Base-by-base conservation (phyloP, 2,329 filamentous ascomycete genomes). In the Neonectria faginata region DNA sequence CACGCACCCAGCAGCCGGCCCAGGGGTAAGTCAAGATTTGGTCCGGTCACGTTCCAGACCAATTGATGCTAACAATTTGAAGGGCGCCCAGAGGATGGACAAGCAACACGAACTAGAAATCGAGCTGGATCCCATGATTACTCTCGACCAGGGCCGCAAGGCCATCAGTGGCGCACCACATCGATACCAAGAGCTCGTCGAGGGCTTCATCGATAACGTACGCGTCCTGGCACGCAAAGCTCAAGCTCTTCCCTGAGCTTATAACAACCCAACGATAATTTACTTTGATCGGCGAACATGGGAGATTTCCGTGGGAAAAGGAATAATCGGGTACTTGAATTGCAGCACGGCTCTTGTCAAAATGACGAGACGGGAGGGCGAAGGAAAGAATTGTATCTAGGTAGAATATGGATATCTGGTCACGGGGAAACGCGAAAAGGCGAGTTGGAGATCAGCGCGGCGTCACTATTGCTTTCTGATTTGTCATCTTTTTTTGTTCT, bases 71-170 rank as follows among this genome's bases (percentile, higher is more conserved):
- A 56, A 70, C 57, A 1, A 9, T 8, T 9, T 16, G 5, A 72
- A 84, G 77, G 80, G 79, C 31, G 71, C 78, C 22, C 76, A 79
- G 11, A 80, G 79, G 29, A 64, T 73, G 0, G 84, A 86, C 60
- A 93, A 92, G 70, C 90, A 92, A 68, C 92, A 95, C 74, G 93
- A 97, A 79, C 84, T 96, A 7, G 93, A 97, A 75, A 85, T 97
- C 52, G 93, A 96, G 76, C 77, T 96, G 14, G 83, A 88, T n/a
- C 83, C 90, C 0, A 79, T 78, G 5, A 81, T 85, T n/a, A 77
- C 95, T 14, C 79, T 91, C 51, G 85, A 91, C 11, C 91, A 94
- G 68, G 91, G 90, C 7, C 80, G 82, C 39, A 83, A 84, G 60
- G 85, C 88, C 25, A 80, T 84, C 70, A 78, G 76, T 5, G 81